Evolutionary conservation across 2,329 filamentous ascomycete species (phyloP).

Genomic region (Colletotrichum truncatum): DNA sequence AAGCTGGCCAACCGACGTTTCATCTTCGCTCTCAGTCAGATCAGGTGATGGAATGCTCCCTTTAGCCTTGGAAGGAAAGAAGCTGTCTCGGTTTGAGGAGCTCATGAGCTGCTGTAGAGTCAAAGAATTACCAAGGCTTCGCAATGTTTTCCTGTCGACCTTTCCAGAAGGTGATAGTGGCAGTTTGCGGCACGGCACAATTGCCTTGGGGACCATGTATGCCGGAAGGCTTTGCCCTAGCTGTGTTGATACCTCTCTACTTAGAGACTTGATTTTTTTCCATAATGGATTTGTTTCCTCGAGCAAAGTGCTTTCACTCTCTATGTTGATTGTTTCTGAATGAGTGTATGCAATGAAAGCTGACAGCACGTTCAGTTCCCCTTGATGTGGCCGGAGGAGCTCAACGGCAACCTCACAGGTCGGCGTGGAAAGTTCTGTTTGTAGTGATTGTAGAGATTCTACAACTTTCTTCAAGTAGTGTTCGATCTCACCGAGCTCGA

Average conservation of each 20-base stretch:
- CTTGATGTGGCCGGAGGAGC: not conserved
- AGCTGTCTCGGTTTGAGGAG: not conserved
- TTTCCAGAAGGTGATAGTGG: slow-evolving; percentile 16
- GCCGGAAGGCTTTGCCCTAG: not conserved
- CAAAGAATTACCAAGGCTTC: not conserved
- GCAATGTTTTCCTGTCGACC: slow-evolving; percentile 9
- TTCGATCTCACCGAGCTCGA: slow-evolving; percentile 34
- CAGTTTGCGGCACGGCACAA: not conserved
- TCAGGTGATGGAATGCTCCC: not conserved
- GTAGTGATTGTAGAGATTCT: not conserved
- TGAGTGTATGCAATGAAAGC: not conserved
- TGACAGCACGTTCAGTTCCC: not conserved
- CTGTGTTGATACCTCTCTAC: not conserved
- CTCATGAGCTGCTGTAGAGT: not conserved
- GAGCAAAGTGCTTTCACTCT: fast-evolving
- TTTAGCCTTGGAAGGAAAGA: not conserved
- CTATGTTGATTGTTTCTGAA: not conserved
- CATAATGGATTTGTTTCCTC: not conserved
- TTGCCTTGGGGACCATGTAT: slow-evolving; percentile 25
- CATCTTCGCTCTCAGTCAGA: not conserved
- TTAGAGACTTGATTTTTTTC: not conserved
- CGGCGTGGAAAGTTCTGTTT: not conserved
- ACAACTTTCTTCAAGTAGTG: slow-evolving; percentile 21
- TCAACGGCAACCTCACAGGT: slow-evolving; percentile 9
- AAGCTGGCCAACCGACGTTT: not conserved